Conservation (phyloP, 768 basidiomycete genomes). For the Suillus subalutaceus region DNA sequence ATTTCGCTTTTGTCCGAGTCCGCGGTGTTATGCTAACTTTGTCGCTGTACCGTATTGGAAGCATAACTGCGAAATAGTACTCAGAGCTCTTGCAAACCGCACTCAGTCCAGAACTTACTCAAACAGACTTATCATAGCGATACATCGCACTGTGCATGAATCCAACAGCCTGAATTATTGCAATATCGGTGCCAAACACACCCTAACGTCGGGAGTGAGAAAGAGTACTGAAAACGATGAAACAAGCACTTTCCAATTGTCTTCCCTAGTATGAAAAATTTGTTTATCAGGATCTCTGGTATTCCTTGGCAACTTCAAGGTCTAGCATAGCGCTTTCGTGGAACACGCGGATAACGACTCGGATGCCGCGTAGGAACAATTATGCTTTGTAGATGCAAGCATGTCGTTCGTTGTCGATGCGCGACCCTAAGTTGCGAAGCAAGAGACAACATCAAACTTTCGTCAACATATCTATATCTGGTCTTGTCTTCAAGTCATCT, state of each 20-base stretch:
- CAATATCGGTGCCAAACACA: not conserved
- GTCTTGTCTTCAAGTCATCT: not conserved
- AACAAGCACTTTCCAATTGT: not conserved
- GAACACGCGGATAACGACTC: not conserved
- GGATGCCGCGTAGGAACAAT: not conserved
- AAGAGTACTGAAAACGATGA: not conserved
- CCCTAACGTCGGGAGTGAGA: not conserved
- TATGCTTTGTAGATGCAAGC: not conserved
- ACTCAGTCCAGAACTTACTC: not conserved
- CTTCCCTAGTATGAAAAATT: not conserved
- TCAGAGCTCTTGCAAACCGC: not conserved
- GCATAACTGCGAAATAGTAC: not conserved
- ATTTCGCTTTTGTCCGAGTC: not conserved
- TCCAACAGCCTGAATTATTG: not conserved
- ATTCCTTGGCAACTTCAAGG: not conserved
- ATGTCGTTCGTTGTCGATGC: not conserved
- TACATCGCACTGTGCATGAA: not conserved
- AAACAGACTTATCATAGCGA: not conserved
- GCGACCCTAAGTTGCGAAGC: not conserved
- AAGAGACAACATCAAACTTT: not conserved
- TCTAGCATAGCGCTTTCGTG: not conserved
- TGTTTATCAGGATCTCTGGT: not conserved
- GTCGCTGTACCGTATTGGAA: not conserved
- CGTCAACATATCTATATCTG: not conserved
- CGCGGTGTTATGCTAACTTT: not conserved